Evolutionary conservation across 805 yeast genomes (phyloP), one percentile per base, ranked within the genome.

Genomic region (Spathaspora boniae): DNA sequence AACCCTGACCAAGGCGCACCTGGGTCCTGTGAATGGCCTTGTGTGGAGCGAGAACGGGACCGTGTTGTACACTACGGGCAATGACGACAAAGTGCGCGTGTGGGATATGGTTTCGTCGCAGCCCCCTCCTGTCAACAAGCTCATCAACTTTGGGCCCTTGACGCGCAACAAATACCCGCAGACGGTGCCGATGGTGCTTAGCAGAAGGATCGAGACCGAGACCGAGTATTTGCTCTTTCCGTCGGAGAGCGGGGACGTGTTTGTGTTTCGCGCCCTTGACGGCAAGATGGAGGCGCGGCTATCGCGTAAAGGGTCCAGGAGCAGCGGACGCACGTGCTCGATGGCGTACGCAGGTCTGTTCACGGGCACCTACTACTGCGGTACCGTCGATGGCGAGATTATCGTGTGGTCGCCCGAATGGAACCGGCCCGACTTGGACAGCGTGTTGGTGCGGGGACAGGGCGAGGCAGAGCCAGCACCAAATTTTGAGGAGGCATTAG

Each of bases 11-110:
- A 77, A 76, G 46, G 91, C 95, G 0, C 97, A 89, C 48, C 68
- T 78, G 50, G 83, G 80, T 2, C 76, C 82, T 1, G 86, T 87
- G 21, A 88, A 88, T 54, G 94, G 95, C 1, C 49, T 89, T 4
- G 59, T 70, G 11, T 89, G 96, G 93, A 74, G 75, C 40, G 80
- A 75, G 7, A 47, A 57, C 12, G 96, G 96, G 0, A 65, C 69
- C 24, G 65, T 71, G 27, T 50, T 91, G 22, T 60, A 80, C 14
- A 76, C 87, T 1, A 65, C 82, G 0, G 96, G 95, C 0, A 72
- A 76, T 34, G 97, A 89, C 55, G 95, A 88, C 35, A 82, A 78
- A 47, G 70, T 86, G 7, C 62, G 87, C 14, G 76, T 82, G 1
- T 89, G 97, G 97, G 81, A 82, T 45, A 60, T 84, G 58, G 50